A percentile compares a stretch with the other conserved stretches of the same genome.
Evolutionary conservation across 225 moss, liverwort and hornwort species (phyloP).

Genomic region (Polytrichum commune): DNA sequence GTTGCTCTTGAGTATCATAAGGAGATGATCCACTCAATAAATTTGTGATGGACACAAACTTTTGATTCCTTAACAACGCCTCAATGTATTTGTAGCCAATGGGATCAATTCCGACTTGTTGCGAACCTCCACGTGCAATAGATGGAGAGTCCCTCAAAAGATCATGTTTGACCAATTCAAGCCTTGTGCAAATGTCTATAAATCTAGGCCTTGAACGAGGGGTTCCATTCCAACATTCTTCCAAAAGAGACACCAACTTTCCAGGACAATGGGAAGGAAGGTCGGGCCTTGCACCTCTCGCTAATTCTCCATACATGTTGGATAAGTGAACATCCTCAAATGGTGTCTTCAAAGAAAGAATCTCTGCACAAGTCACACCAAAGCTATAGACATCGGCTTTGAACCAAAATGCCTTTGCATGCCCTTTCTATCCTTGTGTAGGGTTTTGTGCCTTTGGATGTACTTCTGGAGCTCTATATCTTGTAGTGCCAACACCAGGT

Average conservation of each 20-base stretch:
- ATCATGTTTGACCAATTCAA: not conserved
- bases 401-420: slow-evolving; percentile 13
- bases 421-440: not conserved
- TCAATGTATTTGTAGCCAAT: no score
- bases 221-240: not conserved
- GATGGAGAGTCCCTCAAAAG: no score
- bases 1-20: no score
- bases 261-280: slow-evolving; percentile 7
- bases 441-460: not conserved
- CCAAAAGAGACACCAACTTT: slow-evolving; percentile 3
- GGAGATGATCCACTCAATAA: no score
- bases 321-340: not conserved
- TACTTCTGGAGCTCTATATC: slow-evolving; percentile 8
- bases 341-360: slow-evolving; percentile 9
- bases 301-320: not conserved
- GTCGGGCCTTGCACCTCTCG: slow-evolving; percentile 4
- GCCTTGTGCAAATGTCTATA: slow-evolving; percentile 3
- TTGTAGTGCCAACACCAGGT: slow-evolving; percentile 1
- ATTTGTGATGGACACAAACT: no score
- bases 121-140: no score
- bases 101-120: no score
- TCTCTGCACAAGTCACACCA: slow-evolving; percentile 4
- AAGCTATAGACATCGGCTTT: slow-evolving; percentile 18
- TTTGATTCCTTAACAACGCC: no score
- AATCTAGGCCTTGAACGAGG: not conserved